phyloP scores from a whole-genome alignment of 257 asterid genomes.

The Solanum okadae region DNA sequence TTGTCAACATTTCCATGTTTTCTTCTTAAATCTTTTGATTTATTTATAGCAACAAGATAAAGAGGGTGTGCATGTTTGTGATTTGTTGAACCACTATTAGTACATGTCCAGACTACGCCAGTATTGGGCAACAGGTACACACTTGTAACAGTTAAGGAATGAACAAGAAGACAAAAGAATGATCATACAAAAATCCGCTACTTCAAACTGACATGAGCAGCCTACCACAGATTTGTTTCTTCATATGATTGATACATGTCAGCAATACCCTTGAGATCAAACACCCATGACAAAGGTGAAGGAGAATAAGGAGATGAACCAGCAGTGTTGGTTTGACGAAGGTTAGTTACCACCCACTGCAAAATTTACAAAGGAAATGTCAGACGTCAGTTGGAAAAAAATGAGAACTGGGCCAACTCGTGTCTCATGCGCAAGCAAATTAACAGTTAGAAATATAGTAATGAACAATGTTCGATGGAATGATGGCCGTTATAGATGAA shows the following conservation, averaged over 20 bases:
- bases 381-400: not conserved
- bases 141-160: not conserved
- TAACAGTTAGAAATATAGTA: not conserved
- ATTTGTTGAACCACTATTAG: not conserved
- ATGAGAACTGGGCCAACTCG: not conserved
- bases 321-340: conserved; percentile 37
- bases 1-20: not conserved
- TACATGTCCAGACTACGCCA: not conserved
- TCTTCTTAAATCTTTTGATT: not conserved
- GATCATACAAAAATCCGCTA: not conserved
- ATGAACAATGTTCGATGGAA: not conserved
- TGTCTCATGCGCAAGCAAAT: not conserved
- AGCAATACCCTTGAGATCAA: conserved; percentile 74
- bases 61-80: not conserved
- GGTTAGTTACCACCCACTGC: conserved; percentile 96
- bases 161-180: not conserved
- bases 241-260: conserved; percentile 95
- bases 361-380: not conserved
- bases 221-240: conserved; percentile 78
- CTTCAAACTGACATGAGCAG: not conserved
- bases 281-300: conserved; percentile 66
- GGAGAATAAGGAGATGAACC: conserved; percentile 60
- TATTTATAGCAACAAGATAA: not conserved
- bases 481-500: not conserved
- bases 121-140: not conserved